These are phyloP conservation scores for Lasiodiplodia citricola DNA, from an alignment of 2,329 filamentous ascomycete species.

Conservation along the genomic window DNA sequence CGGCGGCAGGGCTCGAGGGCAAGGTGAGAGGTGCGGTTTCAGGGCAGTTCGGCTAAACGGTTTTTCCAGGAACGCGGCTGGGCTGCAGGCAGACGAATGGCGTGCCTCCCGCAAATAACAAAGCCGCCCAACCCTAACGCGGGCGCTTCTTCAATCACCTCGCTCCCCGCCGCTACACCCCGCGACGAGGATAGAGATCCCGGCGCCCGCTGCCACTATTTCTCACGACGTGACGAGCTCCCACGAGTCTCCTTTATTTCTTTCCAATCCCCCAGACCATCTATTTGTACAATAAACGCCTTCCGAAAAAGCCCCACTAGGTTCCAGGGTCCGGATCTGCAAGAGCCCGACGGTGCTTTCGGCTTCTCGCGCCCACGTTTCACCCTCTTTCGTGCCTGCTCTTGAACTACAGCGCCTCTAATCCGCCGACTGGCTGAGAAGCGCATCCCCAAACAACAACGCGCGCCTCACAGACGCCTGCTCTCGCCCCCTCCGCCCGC, in stretches of 20 bases:
- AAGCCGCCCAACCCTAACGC: constrained; percentile 15
- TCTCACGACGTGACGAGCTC: constrained; percentile 23
- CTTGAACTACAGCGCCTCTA: neutral
- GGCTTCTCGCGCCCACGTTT: constrained; percentile 19
- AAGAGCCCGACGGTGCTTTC: constrained; percentile 24
- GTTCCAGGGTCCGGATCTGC: constrained; percentile 18
- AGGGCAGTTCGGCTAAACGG: neutral
- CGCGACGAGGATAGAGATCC: neutral
- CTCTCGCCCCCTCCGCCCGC: neutral
- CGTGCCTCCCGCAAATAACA: constrained; percentile 15
- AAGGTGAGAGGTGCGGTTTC: constrained; percentile 9
- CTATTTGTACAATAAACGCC: constrained; percentile 6
- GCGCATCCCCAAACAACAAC: neutral
- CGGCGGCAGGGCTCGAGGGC: neutral
- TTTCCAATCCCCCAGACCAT: neutral
- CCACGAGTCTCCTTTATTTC: constrained; percentile 8
- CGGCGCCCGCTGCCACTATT: neutral
- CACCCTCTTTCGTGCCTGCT: constrained; percentile 17
- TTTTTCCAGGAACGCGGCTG: neutral
- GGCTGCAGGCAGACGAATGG: neutral
- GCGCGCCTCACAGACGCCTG: neutral
- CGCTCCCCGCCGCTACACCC: neutral
- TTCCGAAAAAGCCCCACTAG: neutral
- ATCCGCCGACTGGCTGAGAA: neutral
- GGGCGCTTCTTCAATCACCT: neutral